Evolutionary conservation across 441 rosid species (phyloP).

Genomic region (Euphorbia neoarborescens): DNA sequence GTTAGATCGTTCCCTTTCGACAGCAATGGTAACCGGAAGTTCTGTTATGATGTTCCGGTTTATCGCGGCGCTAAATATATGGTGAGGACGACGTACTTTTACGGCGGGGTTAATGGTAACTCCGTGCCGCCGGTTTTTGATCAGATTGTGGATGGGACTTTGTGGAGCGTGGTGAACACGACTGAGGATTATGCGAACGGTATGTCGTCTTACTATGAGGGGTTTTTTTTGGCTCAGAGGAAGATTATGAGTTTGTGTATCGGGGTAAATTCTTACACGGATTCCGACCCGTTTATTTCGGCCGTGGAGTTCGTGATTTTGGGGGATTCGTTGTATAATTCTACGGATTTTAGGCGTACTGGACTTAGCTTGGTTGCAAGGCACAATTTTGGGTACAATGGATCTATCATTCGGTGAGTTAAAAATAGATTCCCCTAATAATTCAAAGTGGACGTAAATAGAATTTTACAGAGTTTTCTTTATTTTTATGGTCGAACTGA

Average conservation of each 20-base stretch:
- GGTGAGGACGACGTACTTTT: slow-evolving; percentile 65
- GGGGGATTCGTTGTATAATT: slow-evolving; percentile 53
- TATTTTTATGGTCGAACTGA: neutral
- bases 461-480: neutral
- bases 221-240: slow-evolving; percentile 57
- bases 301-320: slow-evolving; percentile 61
- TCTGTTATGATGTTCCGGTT: slow-evolving; percentile 56
- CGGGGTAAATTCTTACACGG: slow-evolving; percentile 53
- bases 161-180: slow-evolving; percentile 71
- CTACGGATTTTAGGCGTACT: slow-evolving; percentile 43
- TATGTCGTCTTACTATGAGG: slow-evolving; percentile 55
- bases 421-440: neutral
- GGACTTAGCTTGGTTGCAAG: slow-evolving; percentile 62
- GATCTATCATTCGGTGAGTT: slow-evolving; percentile 47
- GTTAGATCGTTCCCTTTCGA: slow-evolving; percentile 65
- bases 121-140: slow-evolving; percentile 65
- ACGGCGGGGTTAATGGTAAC: slow-evolving; percentile 65
- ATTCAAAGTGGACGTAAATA: too few species aligned
- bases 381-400: slow-evolving; percentile 62
- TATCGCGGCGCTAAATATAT: slow-evolving; percentile 54
- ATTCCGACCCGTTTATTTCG: slow-evolving; percentile 80
- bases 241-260: slow-evolving; percentile 64
- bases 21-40: slow-evolving; percentile 36
- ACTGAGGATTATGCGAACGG: slow-evolving; percentile 51
- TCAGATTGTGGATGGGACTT: slow-evolving; percentile 80